Percentiles rank a stretch among this genome's conserved stretches.
These are phyloP conservation scores for Hamamelis virginiana DNA, from an alignment of 164 flowering plant species.

Conservation along the genomic window DNA sequence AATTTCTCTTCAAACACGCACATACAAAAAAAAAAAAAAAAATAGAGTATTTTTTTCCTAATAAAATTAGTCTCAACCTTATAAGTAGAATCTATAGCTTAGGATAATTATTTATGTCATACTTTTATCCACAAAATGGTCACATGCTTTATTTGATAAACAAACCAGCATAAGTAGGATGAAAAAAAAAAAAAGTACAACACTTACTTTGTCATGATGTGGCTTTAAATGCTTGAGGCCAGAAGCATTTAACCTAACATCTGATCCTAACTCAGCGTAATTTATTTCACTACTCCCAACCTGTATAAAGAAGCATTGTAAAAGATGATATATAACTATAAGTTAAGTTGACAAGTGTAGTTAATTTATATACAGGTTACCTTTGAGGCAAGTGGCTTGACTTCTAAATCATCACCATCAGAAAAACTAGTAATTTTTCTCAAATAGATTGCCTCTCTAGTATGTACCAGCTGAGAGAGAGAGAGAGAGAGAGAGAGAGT, in stretches of 20 bases:
- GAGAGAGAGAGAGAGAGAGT: background rate
- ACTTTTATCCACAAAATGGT: no score
- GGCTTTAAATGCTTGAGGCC: constrained; percentile 16
- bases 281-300: constrained; percentile 27
- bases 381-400: constrained; percentile 40
- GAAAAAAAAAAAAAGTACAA: background rate
- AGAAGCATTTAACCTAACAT: constrained; percentile 21
- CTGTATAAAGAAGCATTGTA: constrained; percentile 27
- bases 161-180: background rate
- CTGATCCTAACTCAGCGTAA: constrained; percentile 32
- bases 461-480: constrained; percentile 47
- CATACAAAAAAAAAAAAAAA: no score
- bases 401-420: constrained; percentile 45
- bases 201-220: constrained; percentile 21
- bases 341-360: background rate
- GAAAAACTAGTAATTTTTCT: constrained; percentile 33
- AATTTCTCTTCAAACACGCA: no score
- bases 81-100: no score
- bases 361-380: constrained; percentile 22
- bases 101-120: no score
- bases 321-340: background rate
- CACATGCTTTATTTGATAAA: no score
- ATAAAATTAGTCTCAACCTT: no score
- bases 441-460: constrained; percentile 33
- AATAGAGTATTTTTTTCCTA: no score